Evolutionary conservation across 345 rosid species (phyloP).

Genomic region (Brassica nigra): DNA sequence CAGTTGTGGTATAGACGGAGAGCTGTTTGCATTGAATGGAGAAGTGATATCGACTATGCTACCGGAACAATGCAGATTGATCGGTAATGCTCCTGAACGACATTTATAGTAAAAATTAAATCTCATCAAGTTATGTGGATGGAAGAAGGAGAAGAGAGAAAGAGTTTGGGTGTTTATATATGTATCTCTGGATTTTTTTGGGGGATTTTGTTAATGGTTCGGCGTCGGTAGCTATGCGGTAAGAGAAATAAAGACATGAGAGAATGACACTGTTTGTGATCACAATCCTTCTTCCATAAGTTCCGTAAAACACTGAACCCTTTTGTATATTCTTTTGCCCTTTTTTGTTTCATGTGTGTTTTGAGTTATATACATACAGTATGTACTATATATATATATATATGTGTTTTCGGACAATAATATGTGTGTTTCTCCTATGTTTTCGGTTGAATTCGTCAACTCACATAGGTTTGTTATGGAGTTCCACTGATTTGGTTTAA

Average conservation of each 20-base stretch:
- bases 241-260: constrained; percentile 23
- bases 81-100: constrained; percentile 60
- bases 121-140: constrained; percentile 28
- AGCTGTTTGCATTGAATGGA: constrained; percentile 78
- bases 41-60: constrained; percentile 78
- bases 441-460: neutral
- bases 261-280: constrained; percentile 9
- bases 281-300: constrained; percentile 29
- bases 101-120: constrained; percentile 37
- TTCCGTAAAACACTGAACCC: constrained; percentile 21
- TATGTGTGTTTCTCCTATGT: neutral
- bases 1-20: constrained; percentile 96
- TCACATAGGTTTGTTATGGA: neutral
- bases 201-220: neutral
- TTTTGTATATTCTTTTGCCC: constrained; percentile 33
- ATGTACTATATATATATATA: neutral
- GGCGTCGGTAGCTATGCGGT: constrained; percentile 26
- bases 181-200: neutral
- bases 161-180: constrained; percentile 32
- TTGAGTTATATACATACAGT: neutral
- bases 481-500: neutral
- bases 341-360: constrained; percentile 17
- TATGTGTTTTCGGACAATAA: constrained; percentile 12
- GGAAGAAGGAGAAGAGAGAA: constrained; percentile 3
- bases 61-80: constrained; percentile 95